Evolutionary conservation across 495 filamentous ascomycete genomes (phyloP).

Genomic region (Usnea hakonensis): DNA sequence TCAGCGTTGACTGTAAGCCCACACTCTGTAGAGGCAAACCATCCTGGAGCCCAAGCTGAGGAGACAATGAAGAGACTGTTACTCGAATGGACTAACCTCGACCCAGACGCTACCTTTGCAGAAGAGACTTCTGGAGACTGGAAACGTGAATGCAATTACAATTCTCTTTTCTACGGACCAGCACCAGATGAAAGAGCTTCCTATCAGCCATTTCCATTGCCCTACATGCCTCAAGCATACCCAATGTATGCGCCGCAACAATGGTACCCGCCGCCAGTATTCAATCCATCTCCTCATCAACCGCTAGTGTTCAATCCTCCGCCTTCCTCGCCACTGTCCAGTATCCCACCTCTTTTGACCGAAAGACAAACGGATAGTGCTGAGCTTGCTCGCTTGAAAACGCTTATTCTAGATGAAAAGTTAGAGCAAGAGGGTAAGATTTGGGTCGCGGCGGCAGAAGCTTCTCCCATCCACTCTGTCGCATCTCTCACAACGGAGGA

Average conservation of each 20-base stretch:
- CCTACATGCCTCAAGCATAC: background rate
- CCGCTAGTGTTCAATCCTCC: background rate
- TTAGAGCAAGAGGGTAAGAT: background rate
- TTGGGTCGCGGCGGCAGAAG: background rate
- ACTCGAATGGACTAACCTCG: background rate
- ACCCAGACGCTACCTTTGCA: background rate
- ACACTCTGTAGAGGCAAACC: background rate
- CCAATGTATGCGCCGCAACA: background rate
- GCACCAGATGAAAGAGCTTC: background rate
- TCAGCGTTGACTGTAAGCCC: background rate
- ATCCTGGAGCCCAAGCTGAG: background rate
- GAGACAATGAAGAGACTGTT: background rate
- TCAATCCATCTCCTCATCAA: background rate
- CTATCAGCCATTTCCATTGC: background rate
- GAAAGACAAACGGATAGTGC: background rate
- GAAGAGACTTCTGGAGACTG: background rate
- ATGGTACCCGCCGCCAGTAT: background rate
- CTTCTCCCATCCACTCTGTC: background rate
- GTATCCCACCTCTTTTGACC: too few relatives aligned
- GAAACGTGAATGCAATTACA: background rate
- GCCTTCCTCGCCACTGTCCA: background rate
- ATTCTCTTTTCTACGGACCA: background rate
- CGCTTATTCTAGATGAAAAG: constrained; percentile 1
- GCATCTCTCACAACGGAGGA: background rate
- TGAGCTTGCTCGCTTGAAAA: background rate